These are phyloP conservation scores for Exserohilum rostratum DNA, from an alignment of 2,329 filamentous ascomycete species.

Conservation along the genomic window DNA sequence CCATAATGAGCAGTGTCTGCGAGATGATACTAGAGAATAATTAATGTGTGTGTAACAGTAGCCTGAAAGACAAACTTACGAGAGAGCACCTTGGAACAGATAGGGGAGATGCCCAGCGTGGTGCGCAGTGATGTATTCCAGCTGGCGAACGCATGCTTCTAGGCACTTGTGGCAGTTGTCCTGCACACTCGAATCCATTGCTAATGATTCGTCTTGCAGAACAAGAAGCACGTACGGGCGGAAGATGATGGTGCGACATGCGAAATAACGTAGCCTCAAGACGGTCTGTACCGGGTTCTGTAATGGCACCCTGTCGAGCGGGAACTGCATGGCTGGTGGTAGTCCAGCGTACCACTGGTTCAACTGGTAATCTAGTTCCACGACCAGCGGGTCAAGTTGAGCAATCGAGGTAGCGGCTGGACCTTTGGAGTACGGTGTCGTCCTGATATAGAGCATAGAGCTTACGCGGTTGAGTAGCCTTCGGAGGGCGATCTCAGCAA, in stretches of 20 bases:
- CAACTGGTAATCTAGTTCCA: conserved; percentile 81
- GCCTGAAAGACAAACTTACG: conserved; percentile 45
- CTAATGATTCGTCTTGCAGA: conserved; percentile 75
- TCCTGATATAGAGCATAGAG: conserved; percentile 79
- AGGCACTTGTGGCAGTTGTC: conserved; percentile 82
- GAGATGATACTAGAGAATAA: conserved; percentile 70
- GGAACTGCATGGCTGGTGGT: conserved; percentile 76
- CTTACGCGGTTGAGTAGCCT: conserved; percentile 78
- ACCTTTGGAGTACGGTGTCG: conserved; percentile 47
- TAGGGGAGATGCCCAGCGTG: conserved; percentile 85
- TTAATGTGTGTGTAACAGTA: conserved; percentile 13
- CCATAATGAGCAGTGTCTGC: conserved; percentile 82
- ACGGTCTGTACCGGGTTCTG: conserved; percentile 80
- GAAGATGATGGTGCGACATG: conserved; percentile 85
- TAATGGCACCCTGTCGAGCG: conserved; percentile 70
- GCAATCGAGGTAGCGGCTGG: conserved; percentile 67
- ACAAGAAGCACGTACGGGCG: conserved; percentile 82
- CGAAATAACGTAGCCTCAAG: conserved; percentile 78
- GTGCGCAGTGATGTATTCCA: conserved; percentile 79
- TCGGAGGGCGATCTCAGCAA: conserved; percentile 80
- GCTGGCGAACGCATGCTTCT: conserved; percentile 77
- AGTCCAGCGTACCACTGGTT: conserved; percentile 85
- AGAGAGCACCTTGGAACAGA: conserved; percentile 80
- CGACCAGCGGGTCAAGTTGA: conserved; percentile 76
- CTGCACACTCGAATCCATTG: conserved; percentile 72